Conservation (phyloP, 1,284 basidiomycete species). For the Microstroma glucosiphilum region DNA sequence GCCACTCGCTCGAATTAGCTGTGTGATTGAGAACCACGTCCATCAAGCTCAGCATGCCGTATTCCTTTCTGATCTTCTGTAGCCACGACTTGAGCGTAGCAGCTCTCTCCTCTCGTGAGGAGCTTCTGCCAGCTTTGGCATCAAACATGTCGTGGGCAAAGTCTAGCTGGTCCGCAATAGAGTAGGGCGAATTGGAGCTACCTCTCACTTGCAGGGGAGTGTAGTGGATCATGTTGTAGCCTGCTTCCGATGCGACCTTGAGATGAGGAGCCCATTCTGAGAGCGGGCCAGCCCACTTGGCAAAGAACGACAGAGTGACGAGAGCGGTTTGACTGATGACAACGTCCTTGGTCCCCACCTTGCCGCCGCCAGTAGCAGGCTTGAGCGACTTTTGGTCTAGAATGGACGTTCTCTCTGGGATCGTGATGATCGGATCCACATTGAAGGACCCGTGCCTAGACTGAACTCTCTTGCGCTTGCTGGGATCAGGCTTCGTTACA, state of each 20-base stretch:
- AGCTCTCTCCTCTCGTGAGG: constrained; percentile 23
- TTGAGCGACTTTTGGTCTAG: constrained; percentile 20
- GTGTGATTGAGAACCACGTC: constrained; percentile 46
- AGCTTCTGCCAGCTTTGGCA: constrained; percentile 15
- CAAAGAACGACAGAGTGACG: constrained; percentile 38
- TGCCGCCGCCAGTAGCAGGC: constrained; percentile 21
- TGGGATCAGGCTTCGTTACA: constrained; percentile 9
- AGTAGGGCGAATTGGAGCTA: constrained; percentile 39
- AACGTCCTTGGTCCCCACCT: constrained; percentile 14
- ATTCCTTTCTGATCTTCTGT: constrained; percentile 27
- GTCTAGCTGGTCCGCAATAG: constrained; percentile 40
- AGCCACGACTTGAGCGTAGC: constrained; percentile 24
- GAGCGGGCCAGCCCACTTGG: constrained; percentile 46
- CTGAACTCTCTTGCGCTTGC: constrained; percentile 19
- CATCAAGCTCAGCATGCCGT: constrained; percentile 42
- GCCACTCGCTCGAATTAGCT: constrained; percentile 38
- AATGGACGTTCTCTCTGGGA: constrained; percentile 26
- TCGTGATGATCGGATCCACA: constrained; percentile 38
- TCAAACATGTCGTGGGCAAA: constrained; percentile 37
- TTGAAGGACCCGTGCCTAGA: constrained; percentile 40
- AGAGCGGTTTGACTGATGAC: constrained; percentile 35
- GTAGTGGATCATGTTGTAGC: constrained; percentile 47
- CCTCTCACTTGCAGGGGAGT: constrained; percentile 41
- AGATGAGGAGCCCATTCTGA: constrained; percentile 35
- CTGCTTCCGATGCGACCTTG: constrained; percentile 33